Conservation (phyloP, 78 protist species). For the Polysphondylium violaceum region DNA sequence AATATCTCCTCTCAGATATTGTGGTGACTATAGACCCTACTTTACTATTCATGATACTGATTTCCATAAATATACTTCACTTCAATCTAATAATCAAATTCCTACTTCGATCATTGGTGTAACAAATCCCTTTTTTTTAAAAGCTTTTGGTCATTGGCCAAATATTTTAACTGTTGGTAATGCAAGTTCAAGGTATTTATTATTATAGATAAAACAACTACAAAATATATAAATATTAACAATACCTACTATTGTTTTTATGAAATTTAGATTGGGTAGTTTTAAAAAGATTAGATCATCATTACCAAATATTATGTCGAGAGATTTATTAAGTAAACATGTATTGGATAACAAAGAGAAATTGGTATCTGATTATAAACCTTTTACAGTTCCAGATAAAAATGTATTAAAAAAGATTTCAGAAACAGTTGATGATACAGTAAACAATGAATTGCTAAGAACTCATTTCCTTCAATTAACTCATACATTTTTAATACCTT, state of each 20-base stretch:
- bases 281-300: constrained; percentile 38
- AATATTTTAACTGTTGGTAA: constrained; percentile 63
- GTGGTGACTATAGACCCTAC: constrained; percentile 88
- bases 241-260: not conserved
- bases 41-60: constrained; percentile 89
- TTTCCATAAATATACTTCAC: constrained; percentile 59
- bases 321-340: constrained; percentile 22
- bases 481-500: constrained; percentile 76
- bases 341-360: constrained; percentile 40
- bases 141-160: constrained; percentile 86
- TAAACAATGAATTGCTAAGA: constrained; percentile 56
- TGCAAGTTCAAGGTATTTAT: not conserved
- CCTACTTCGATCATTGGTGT: constrained; percentile 85
- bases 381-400: constrained; percentile 54
- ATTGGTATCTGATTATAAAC: constrained; percentile 44
- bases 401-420: constrained; percentile 38
- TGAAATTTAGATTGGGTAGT: constrained; percentile 23
- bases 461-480: constrained; percentile 64
- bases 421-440: not conserved
- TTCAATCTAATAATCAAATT: not conserved
- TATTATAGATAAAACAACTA: not conserved
- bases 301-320: constrained; percentile 32
- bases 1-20: constrained; percentile 68
- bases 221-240: too few species aligned
- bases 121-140: constrained; percentile 87